phyloP scores from a whole-genome alignment of 1,139 yeast species.

The Wickerhamiella pararugosa region DNA sequence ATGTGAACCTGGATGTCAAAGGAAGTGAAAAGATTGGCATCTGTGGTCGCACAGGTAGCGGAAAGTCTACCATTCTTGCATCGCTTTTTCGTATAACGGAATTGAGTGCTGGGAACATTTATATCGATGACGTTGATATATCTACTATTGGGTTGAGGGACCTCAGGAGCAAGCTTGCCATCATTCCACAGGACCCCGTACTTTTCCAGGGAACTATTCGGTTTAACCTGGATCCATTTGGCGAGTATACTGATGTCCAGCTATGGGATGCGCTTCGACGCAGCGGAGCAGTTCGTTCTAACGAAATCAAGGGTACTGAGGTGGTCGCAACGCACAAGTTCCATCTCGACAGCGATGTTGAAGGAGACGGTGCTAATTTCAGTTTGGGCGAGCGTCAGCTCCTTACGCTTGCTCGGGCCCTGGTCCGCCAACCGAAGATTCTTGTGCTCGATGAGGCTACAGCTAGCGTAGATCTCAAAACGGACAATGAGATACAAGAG shows the following conservation, averaged over 20 bases:
- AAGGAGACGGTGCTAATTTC: constrained; percentile 60
- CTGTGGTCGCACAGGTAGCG: constrained; percentile 90
- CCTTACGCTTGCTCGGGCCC: constrained; percentile 60
- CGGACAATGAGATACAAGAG: constrained; percentile 54
- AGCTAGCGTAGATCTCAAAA: constrained; percentile 65
- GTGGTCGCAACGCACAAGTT: constrained; percentile 36
- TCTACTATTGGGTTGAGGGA: constrained; percentile 67
- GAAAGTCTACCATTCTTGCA: constrained; percentile 80
- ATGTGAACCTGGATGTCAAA: constrained; percentile 49
- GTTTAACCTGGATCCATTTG: constrained; percentile 78
- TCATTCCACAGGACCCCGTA: constrained; percentile 95
- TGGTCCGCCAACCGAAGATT: constrained; percentile 50
- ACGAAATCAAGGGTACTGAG: constrained; percentile 22
- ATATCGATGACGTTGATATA: constrained; percentile 59
- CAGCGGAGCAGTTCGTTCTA: constrained; percentile 40
- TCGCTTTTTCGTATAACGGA: constrained; percentile 87
- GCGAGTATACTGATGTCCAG: constrained; percentile 51
- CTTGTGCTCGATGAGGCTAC: constrained; percentile 72
- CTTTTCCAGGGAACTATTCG: constrained; percentile 85
- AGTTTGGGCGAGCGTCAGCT: constrained; percentile 69
- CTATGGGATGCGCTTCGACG: constrained; percentile 72
- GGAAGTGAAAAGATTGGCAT: constrained; percentile 84
- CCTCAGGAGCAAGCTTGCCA: constrained; percentile 68
- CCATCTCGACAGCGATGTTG: constrained; percentile 49
- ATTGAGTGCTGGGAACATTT: constrained; percentile 54